Conservation (phyloP, 1,139 yeast genomes). For the Suhomyces terraborum region DNA sequence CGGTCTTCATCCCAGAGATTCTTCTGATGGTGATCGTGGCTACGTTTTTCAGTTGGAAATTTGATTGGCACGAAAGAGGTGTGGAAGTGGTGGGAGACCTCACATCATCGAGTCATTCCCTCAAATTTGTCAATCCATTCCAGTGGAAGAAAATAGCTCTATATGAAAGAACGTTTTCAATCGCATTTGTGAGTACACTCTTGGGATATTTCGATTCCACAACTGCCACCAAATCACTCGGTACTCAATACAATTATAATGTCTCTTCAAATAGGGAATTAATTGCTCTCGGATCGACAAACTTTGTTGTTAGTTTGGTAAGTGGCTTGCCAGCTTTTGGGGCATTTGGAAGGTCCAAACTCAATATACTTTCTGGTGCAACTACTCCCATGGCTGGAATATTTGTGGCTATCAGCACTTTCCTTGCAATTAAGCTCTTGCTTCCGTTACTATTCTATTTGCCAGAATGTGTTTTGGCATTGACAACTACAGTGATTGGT, state of each 20-base stretch:
- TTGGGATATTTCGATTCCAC: slow-evolving; percentile 39
- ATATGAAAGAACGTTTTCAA: slow-evolving; percentile 28
- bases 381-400: slow-evolving; percentile 36
- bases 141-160: slow-evolving; percentile 20
- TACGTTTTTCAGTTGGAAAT: slow-evolving; percentile 28
- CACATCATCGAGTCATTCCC: slow-evolving; percentile 11
- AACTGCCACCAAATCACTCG: slow-evolving; percentile 36
- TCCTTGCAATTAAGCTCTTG: slow-evolving; percentile 27
- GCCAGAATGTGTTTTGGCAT: slow-evolving; percentile 38
- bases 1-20: slow-evolving; percentile 36
- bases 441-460: slow-evolving; percentile 30
- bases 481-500: slow-evolving; percentile 40
- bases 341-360: slow-evolving; percentile 40
- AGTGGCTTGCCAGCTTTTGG: slow-evolving; percentile 41
- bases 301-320: slow-evolving; percentile 29
- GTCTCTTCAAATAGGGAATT: slow-evolving; percentile 38
- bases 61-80: slow-evolving; percentile 29
- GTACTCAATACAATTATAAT: slow-evolving; percentile 33
- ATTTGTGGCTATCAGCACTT: slow-evolving; percentile 29
- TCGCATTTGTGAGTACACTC: slow-evolving; percentile 34
- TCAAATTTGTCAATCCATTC: slow-evolving; percentile 29
- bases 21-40: slow-evolving; percentile 34
- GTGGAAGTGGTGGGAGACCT: slow-evolving; percentile 36
- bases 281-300: slow-evolving; percentile 35
- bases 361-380: slow-evolving; percentile 38